These are phyloP conservation scores for Globisporangium viniferum DNA, from an alignment of 352 stramenopile species.

Conservation along the genomic window DNA sequence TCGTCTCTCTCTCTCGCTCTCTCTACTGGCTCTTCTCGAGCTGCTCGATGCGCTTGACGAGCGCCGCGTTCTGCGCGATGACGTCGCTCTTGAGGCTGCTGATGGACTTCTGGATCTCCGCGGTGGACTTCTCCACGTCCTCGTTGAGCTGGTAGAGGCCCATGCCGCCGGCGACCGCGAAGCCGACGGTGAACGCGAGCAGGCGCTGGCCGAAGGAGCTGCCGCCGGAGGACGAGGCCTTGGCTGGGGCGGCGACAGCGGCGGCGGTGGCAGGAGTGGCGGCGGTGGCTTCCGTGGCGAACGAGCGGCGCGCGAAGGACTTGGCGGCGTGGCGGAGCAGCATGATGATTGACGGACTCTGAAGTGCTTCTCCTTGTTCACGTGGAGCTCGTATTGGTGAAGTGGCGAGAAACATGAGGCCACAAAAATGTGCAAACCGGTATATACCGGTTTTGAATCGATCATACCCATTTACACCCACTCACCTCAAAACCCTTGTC, in stretches of 20 bases:
- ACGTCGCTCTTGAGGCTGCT: conserved; percentile 65
- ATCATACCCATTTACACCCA: not conserved
- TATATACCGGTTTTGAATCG: not conserved
- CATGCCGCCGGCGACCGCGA: conserved; percentile 53
- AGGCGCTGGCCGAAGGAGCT: conserved; percentile 75
- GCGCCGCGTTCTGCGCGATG: conserved; percentile 59
- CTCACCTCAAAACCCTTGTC: too few relatives aligned
- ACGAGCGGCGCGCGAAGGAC: conserved; percentile 29
- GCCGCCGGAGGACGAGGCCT: conserved; percentile 27
- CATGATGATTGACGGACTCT: not conserved
- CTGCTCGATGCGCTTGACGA: conserved; percentile 72
- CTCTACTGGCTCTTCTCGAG: conserved; percentile 68
- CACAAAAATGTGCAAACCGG: conserved; percentile 3
- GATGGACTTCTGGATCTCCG: conserved; percentile 68
- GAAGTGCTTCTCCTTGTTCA: conserved; percentile 2
- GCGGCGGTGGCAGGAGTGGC: not conserved
- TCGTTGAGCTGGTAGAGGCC: conserved; percentile 71
- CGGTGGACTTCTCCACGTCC: conserved; percentile 67
- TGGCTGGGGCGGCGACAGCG: conserved; percentile 17
- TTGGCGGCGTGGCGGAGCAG: conserved; percentile 17
- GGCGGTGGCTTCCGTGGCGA: conserved; percentile 44
- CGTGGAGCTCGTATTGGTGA: conserved; percentile 7
- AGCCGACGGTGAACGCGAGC: conserved; percentile 66
- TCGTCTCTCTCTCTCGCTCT: conserved; percentile 12
- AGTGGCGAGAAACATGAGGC: not conserved